phyloP scores from a whole-genome alignment of 345 rosid genomes.

The Eucalyptus cladocalyx region DNA sequence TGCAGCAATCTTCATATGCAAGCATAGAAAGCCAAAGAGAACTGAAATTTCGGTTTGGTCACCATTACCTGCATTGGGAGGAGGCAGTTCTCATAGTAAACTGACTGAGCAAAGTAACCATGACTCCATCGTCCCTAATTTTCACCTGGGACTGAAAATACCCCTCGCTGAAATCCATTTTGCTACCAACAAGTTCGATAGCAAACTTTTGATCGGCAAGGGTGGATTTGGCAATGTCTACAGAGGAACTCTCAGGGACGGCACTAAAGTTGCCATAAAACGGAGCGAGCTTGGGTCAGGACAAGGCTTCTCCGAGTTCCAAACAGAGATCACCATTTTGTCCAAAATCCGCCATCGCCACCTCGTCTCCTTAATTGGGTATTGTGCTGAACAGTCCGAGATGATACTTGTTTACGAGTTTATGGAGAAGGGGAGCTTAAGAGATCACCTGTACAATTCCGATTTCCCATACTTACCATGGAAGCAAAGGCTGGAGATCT shows the following conservation, averaged over 20 bases:
- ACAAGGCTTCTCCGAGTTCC: constrained; percentile 40
- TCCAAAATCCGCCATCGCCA: constrained; percentile 58
- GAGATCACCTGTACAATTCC: constrained; percentile 31
- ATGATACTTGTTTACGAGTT: constrained; percentile 54
- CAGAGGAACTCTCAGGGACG: constrained; percentile 19
- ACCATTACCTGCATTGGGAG: too few relatives aligned
- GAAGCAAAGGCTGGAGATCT: constrained; percentile 49
- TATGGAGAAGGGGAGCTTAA: constrained; percentile 46
- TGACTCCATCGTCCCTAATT: too few relatives aligned
- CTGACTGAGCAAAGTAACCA: too few relatives aligned
- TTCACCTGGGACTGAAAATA: constrained; percentile 12
- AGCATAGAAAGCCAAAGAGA: too few relatives aligned
- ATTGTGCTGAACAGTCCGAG: constrained; percentile 40
- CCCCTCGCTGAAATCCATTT: constrained; percentile 17
- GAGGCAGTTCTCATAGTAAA: too few relatives aligned
- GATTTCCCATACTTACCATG: constrained; percentile 20
- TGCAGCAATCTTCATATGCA: too few relatives aligned
- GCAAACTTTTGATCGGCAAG: constrained; percentile 17
- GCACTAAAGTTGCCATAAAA: constrained; percentile 33
- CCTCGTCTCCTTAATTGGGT: constrained; percentile 62
- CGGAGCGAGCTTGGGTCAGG: constrained; percentile 29
- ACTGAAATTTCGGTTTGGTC: too few relatives aligned
- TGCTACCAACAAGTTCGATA: constrained; percentile 31
- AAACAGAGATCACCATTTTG: constrained; percentile 37
- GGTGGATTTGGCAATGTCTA: constrained; percentile 41